These are phyloP conservation scores for Saturnispora bothae DNA, from an alignment of 805 yeast species.

Conservation along the genomic window DNA sequence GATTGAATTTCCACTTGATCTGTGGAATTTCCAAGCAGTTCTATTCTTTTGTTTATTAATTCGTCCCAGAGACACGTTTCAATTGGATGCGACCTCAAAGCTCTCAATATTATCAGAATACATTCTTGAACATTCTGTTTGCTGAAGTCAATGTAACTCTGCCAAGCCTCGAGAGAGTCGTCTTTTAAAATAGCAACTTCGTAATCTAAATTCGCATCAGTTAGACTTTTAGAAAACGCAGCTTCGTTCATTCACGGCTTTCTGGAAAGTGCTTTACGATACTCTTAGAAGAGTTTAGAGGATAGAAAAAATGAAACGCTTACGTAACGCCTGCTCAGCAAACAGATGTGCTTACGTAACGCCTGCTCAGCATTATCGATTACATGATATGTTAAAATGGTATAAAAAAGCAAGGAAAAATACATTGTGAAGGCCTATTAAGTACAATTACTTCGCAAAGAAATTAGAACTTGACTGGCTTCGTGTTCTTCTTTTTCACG, in stretches of 20 bases:
- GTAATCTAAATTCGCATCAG: constrained; percentile 1
- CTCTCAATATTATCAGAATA: too few relatives aligned
- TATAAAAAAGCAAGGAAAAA: too few relatives aligned
- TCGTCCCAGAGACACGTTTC: constrained; percentile 2
- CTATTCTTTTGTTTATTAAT: constrained; percentile 1
- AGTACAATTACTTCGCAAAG: constrained; percentile 2
- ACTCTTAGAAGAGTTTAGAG: too few relatives aligned
- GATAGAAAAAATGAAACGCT: too few relatives aligned
- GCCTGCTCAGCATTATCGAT: too few relatives aligned
- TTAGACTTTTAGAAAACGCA: too few relatives aligned
- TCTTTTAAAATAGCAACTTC: constrained; percentile 16
- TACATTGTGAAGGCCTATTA: background rate
- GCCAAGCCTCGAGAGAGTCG: constrained; percentile 32
- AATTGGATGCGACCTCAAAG: background rate
- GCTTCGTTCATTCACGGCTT: too few relatives aligned
- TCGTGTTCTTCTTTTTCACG: constrained; percentile 8
- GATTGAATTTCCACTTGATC: background rate
- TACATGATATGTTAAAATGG: too few relatives aligned
- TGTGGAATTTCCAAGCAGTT: background rate
- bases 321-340: too few relatives aligned
- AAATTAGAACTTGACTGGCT: constrained; percentile 7
- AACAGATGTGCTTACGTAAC: too few relatives aligned
- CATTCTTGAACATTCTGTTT: constrained; percentile 13
- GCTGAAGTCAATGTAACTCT: constrained; percentile 32
- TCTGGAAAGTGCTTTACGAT: too few relatives aligned